A percentile compares a stretch with the other conserved stretches of the same genome.
Conservation (phyloP, 495 filamentous ascomycete species). For the Penicillium pulvis region DNA sequence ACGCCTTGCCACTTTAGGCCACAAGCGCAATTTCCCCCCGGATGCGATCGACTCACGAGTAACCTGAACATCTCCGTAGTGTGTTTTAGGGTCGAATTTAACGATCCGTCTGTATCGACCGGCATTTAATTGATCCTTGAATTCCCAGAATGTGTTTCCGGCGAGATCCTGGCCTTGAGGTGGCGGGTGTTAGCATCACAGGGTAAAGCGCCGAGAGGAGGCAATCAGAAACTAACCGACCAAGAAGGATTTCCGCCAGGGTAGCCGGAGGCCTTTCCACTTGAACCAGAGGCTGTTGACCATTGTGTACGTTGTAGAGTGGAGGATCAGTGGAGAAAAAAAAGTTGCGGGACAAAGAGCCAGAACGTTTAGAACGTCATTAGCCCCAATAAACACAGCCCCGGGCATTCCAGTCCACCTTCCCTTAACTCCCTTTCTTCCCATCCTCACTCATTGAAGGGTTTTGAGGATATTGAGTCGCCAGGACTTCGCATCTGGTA, state of each 20-base stretch:
- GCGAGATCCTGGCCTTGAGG: conserved; percentile 73
- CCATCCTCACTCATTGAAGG: not conserved
- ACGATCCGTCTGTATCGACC: conserved; percentile 65
- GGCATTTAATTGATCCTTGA: conserved; percentile 66
- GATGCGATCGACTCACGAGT: conserved; percentile 42
- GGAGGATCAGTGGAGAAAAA: conserved; percentile 19
- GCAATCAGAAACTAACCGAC: conserved; percentile 58
- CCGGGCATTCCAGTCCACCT: conserved; percentile 30
- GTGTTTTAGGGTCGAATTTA: conserved; percentile 58
- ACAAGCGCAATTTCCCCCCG: not conserved
- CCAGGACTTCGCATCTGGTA: not conserved
- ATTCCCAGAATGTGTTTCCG: conserved; percentile 96
- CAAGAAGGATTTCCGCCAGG: conserved; percentile 83
- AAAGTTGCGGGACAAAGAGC: conserved; percentile 16
- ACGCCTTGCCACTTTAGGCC: not conserved
- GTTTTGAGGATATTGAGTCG: not conserved
- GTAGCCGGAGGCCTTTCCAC: conserved; percentile 82
- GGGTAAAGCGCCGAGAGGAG: conserved; percentile 14
- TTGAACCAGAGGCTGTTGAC: conserved; percentile 70
- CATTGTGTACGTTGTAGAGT: conserved; percentile 17
- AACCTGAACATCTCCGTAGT: conserved; percentile 68
- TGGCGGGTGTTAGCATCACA: conserved; percentile 14
- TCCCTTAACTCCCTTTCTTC: conserved; percentile 12
- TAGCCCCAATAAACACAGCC: conserved; percentile 29
- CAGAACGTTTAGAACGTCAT: conserved; percentile 34